Evolutionary conservation across 2,329 filamentous ascomycete species (phyloP).

Genomic region (Alternaria metachromatica): DNA sequence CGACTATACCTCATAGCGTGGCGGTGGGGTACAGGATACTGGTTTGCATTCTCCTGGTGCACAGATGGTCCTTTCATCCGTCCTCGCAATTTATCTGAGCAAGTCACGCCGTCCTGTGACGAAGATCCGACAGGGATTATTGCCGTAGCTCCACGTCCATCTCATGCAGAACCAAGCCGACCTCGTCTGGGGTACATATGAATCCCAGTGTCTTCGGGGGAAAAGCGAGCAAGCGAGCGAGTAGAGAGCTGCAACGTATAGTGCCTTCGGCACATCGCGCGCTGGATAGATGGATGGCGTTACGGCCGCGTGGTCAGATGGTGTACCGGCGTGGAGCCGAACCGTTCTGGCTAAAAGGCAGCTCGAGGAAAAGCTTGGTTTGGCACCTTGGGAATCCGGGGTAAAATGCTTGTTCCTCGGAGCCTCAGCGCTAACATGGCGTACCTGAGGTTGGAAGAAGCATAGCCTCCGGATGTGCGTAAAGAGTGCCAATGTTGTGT

Average conservation of each 20-base stretch:
- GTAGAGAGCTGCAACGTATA: conserved; percentile 16
- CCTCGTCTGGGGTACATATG: conserved; percentile 44
- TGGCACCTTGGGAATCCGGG: conserved; percentile 15
- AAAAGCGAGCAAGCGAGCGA: conserved; percentile 29
- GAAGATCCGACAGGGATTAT: conserved; percentile 33
- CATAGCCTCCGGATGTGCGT: conserved; percentile 4
- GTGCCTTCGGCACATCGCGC: conserved; percentile 13
- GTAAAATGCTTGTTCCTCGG: conserved; percentile 17
- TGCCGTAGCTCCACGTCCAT: conserved; percentile 23
- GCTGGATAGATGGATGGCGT: conserved; percentile 10
- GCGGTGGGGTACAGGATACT: conserved; percentile 32
- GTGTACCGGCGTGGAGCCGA: conserved; percentile 15
- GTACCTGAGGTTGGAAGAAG: not conserved
- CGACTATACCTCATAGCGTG: conserved; percentile 23
- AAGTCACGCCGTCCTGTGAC: conserved; percentile 25
- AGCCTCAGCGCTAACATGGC: conserved; percentile 5
- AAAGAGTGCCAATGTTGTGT: conserved; percentile 2
- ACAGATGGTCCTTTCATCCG: conserved; percentile 44
- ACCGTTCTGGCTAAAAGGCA: conserved; percentile 31
- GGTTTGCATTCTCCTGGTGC: conserved; percentile 18
- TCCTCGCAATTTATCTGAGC: conserved; percentile 36
- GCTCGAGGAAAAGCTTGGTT: conserved; percentile 7
- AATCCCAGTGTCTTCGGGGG: conserved; percentile 21
- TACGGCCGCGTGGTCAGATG: conserved; percentile 14
- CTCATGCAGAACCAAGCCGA: conserved; percentile 29